Conservation (phyloP, 768 basidiomycete genomes). For the Asterophora lycoperdoides region DNA sequence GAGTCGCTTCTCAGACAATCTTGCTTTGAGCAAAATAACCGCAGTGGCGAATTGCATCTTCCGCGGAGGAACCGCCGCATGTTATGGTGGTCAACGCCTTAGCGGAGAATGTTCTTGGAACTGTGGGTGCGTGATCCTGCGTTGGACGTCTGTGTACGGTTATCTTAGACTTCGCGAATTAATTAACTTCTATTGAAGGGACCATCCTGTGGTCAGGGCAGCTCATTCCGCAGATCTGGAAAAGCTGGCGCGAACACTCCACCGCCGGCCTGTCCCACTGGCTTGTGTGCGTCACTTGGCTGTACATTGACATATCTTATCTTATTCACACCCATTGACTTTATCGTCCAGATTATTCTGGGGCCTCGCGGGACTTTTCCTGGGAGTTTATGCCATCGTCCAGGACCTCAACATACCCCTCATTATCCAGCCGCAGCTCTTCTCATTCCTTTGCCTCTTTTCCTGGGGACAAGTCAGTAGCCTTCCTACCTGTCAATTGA, state of each 20-base stretch:
- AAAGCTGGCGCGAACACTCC: slow-evolving; percentile 63
- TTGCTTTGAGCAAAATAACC: not conserved
- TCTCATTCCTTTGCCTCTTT: slow-evolving; percentile 53
- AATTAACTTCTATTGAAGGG: slow-evolving; percentile 31
- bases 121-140: slow-evolving; percentile 52
- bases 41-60: not conserved
- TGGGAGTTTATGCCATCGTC: slow-evolving; percentile 65
- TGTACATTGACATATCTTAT: not conserved
- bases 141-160: no score
- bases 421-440: slow-evolving; percentile 62
- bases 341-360: slow-evolving; percentile 47
- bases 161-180: not conserved
- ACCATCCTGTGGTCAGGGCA: slow-evolving; percentile 66
- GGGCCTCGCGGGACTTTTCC: slow-evolving; percentile 53
- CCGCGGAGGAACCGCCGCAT: not conserved
- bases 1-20: no score
- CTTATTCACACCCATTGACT: not conserved
- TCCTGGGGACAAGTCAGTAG: slow-evolving; percentile 61
- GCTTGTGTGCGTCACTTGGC: slow-evolving; percentile 47
- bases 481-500: no score
- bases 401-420: slow-evolving; percentile 70
- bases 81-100: slow-evolving; percentile 44
- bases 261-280: slow-evolving; percentile 65
- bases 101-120: slow-evolving; percentile 67
- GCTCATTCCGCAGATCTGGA: slow-evolving; percentile 69